Conservation (phyloP, 2,329 filamentous ascomycete species). For the Madurella mycetomatis region DNA sequence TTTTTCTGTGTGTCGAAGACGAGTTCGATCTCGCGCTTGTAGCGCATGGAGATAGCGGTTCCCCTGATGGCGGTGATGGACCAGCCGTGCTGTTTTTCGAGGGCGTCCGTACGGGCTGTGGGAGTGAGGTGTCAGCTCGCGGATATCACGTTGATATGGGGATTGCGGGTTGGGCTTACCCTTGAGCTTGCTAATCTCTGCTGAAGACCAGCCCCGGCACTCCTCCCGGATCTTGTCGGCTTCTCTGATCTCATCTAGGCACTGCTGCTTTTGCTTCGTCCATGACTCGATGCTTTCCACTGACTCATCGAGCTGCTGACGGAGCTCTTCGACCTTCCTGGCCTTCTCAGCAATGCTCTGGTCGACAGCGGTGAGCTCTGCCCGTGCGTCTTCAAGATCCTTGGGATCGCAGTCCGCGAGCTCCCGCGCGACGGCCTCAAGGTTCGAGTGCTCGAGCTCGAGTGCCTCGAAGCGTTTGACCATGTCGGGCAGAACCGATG, state of each 20-base stretch:
- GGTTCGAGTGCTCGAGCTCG: slow-evolving; percentile 57
- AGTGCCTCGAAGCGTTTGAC: slow-evolving; percentile 58
- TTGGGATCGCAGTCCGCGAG: slow-evolving; percentile 75
- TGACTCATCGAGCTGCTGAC: slow-evolving; percentile 62
- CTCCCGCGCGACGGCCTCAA: slow-evolving; percentile 69
- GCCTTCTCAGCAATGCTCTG: slow-evolving; percentile 67
- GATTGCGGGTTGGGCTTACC: slow-evolving; percentile 43
- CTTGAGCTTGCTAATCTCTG: slow-evolving; percentile 76
- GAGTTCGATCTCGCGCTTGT: slow-evolving; percentile 67
- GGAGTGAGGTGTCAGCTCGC: slow-evolving; percentile 30
- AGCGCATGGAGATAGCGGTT: slow-evolving; percentile 66
- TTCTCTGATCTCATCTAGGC: slow-evolving; percentile 68
- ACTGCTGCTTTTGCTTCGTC: slow-evolving; percentile 63
- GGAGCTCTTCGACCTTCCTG: slow-evolving; percentile 61
- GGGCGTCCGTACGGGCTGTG: slow-evolving; percentile 57
- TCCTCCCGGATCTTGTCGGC: slow-evolving; percentile 82
- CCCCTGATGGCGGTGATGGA: slow-evolving; percentile 61
- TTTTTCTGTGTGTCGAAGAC: slow-evolving; percentile 55
- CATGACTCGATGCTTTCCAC: slow-evolving; percentile 60
- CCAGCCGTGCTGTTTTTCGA: slow-evolving; percentile 69
- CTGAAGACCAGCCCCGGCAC: slow-evolving; percentile 81
- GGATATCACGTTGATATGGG: too few relatives aligned
- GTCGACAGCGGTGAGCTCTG: slow-evolving; percentile 61
- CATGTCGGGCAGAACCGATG: slow-evolving; percentile 62
- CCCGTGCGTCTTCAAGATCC: slow-evolving; percentile 70